These are phyloP conservation scores for Lepidium sativum DNA, from an alignment of 345 rosid genomes.

Conservation along the genomic window DNA sequence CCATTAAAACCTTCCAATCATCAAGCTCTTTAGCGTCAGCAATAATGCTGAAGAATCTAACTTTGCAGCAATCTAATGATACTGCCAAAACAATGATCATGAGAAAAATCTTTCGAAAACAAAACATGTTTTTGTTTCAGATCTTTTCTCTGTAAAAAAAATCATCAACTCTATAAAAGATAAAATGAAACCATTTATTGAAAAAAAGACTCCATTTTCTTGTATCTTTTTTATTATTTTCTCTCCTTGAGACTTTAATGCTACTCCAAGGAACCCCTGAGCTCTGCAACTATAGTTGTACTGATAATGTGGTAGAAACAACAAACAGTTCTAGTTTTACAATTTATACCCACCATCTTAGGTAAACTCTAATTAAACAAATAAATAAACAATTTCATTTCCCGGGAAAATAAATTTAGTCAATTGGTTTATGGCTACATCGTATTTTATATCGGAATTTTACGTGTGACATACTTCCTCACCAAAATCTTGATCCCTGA, in stretches of 20 bases:
- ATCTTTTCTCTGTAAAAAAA: conserved; percentile 12
- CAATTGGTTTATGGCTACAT: too few relatives aligned
- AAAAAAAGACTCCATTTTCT: not conserved
- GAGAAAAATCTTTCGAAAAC: conserved; percentile 38
- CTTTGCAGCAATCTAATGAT: conserved; percentile 34
- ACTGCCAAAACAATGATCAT: conserved; percentile 38
- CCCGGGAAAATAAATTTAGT: not conserved
- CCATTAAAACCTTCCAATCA: conserved; percentile 19
- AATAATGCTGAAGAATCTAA: conserved; percentile 28
- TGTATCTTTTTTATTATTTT: too few relatives aligned
- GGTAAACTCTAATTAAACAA: not conserved
- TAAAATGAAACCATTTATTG: conserved; percentile 23
- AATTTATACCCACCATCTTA: conserved; percentile 14
- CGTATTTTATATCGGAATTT: too few relatives aligned
- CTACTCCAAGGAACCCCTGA: conserved; percentile 99
- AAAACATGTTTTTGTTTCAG: conserved; percentile 34
- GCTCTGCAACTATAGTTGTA: conserved; percentile 64
- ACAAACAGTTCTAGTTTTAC: conserved; percentile 14
- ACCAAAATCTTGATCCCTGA: too few relatives aligned
- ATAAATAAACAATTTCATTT: not conserved
- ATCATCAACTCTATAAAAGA: conserved; percentile 17
- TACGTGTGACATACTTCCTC: too few relatives aligned
- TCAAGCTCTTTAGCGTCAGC: conserved; percentile 26
- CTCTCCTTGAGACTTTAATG: conserved; percentile 54
- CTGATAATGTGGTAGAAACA: conserved; percentile 31